Percentiles rank a stretch among this genome's conserved stretches.
phyloP scores from a whole-genome alignment of 2,329 filamentous ascomycete species.

The Trichoderma atrobrunneum region DNA sequence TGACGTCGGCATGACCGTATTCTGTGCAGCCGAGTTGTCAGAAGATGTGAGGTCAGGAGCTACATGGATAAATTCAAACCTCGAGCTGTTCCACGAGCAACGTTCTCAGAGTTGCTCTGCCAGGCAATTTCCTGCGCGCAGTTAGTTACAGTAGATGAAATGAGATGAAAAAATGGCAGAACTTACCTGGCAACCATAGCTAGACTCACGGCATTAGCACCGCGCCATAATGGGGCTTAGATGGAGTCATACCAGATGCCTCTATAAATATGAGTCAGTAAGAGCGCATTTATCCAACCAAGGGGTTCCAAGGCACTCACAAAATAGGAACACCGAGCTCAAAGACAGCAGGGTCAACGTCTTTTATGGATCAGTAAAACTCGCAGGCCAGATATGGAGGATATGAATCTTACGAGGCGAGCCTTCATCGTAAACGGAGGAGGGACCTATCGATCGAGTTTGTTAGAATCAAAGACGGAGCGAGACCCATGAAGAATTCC shows the following conservation, averaged over 20 bases:
- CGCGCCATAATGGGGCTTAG: neutral
- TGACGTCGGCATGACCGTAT: conserved; percentile 27
- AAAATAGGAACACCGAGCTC: conserved; percentile 51
- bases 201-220: neutral
- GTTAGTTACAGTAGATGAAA: neutral
- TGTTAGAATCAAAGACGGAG: neutral
- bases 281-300: conserved; percentile 31
- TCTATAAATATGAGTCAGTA: neutral
- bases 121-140: conserved; percentile 57
- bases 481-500: neutral
- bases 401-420: neutral
- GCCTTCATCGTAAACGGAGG: neutral
- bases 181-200: conserved; percentile 1
- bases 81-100: conserved; percentile 34
- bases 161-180: neutral
- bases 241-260: neutral
- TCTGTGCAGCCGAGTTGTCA: neutral
- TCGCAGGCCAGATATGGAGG: neutral
- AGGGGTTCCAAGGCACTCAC: neutral
- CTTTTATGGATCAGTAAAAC: neutral
- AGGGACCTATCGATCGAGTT: neutral
- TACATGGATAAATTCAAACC: neutral
- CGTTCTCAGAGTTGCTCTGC: conserved; percentile 60
- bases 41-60: neutral
- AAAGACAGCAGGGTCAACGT: conserved; percentile 73